Evolutionary conservation across 2,329 filamentous ascomycete genomes (phyloP).

Genomic region (Stagonosporopsis chrysanthemi): DNA sequence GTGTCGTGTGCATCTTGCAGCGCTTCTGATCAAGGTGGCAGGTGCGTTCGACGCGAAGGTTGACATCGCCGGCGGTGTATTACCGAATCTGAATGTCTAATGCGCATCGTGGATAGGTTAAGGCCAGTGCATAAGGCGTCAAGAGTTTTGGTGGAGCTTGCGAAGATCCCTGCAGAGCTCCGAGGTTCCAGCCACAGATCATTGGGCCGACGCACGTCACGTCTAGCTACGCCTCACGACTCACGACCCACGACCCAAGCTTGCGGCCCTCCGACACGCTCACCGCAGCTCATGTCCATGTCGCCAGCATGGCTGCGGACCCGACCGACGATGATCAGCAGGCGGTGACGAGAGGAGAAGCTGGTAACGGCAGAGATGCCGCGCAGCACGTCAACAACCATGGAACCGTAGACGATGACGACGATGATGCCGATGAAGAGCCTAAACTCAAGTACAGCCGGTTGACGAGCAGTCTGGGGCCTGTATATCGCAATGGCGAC

Average conservation of each 20-base stretch:
- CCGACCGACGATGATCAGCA: slow-evolving; percentile 38
- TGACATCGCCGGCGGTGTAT: slow-evolving; percentile 11
- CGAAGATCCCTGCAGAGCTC: slow-evolving; percentile 16
- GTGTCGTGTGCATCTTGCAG: slow-evolving; percentile 13
- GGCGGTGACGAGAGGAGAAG: slow-evolving; percentile 11
- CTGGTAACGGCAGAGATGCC: slow-evolving; percentile 8
- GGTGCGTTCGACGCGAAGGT: slow-evolving; percentile 2
- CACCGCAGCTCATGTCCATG: slow-evolving; percentile 45
- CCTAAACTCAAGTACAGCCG: slow-evolving; percentile 92
- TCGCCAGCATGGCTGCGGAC: slow-evolving; percentile 52
- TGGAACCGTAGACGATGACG: slow-evolving; percentile 35
- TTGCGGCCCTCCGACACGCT: slow-evolving; percentile 24
- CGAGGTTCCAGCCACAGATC: slow-evolving; percentile 15
- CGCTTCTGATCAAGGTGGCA: slow-evolving; percentile 6
- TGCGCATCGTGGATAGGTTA: slow-evolving; percentile 4
- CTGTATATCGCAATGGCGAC: slow-evolving; percentile 93
- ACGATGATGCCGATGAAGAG: slow-evolving; percentile 87
- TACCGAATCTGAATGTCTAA: not conserved
- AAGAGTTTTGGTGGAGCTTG: slow-evolving; percentile 15
- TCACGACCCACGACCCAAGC: slow-evolving; percentile 21
- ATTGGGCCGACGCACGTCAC: slow-evolving; percentile 23
- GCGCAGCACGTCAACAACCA: slow-evolving; percentile 13
- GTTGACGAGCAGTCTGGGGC: slow-evolving; percentile 78
- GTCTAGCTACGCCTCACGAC: slow-evolving; percentile 33
- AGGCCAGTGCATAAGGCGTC: slow-evolving; percentile 13